Base-by-base conservation (phyloP, 441 rosid species). In the Francoa sonchifolia region DNA sequence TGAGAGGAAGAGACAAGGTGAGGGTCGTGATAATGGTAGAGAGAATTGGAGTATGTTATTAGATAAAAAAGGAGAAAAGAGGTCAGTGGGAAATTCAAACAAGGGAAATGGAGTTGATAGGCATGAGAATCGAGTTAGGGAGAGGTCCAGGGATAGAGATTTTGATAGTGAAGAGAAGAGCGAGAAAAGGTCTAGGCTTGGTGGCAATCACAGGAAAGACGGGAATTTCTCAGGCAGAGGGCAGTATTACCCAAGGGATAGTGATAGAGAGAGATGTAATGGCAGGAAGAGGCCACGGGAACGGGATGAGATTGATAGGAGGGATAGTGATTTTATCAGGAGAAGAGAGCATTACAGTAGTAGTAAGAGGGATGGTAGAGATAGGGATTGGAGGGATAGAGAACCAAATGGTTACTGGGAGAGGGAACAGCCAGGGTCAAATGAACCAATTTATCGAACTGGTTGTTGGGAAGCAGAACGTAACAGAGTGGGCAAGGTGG, bases 381-480 rank as follows among this genome's bases (percentile, higher is more conserved):
- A 67, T 41, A 61, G 71, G 65, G 82, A 74, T 48, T 57, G 76
- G 75, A 68, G 86, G 61, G 81, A 74, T 37, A 70, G 76, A 48
- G 93, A 83, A 52, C 52, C 56, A 2, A 81, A 72, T 48, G 97
- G 99, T 51, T 92, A 86, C 36, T 92, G 97, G 99, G 99, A 83
- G 76, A 87, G 95, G 75, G 99, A 83, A 48, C 74, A 71, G 26
- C 55, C 48, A 2, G 93, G 90, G 32, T 72, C 86, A 32, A 69
- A 67, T 57, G 95, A 72, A 31, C 59, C 87, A 68, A 68, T 92
- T 68, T 92, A 65, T 42, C 76, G 92, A 18, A 2, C 45, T 19
- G 99, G 97, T 33, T 39, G 73, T 44, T 92, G 99, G 99, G 95
- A 92, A 61, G 77, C 73, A 52, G 90, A 77, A 35, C 79, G 56